Evolutionary conservation across 2,329 filamentous ascomycete genomes (phyloP), one percentile per base, ranked within the genome.

Genomic region (Ophiosphaerella narmari): DNA sequence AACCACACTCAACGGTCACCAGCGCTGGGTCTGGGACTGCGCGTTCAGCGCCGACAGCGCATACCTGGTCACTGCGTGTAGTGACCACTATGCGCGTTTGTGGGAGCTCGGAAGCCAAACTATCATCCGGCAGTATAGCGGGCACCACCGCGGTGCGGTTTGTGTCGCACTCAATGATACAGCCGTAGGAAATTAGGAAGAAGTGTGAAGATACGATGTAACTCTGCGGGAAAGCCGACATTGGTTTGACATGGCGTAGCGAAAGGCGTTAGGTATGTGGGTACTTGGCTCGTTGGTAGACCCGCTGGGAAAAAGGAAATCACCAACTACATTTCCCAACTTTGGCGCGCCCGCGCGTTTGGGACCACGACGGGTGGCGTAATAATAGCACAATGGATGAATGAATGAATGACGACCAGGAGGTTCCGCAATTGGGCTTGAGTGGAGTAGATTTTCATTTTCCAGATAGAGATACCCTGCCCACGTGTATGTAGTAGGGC

Each of bases 1-100:
- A 74, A 91, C 91, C 2, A 95, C 91, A 1, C 83, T 97, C 1
- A 89, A 89, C 18, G 90, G 89, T 46, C 92, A 97, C 75, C 92
- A 97, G 76, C 86, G 92, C 46, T 97, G 92, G 92, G 92, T 97
- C 1, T 97, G 92, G 92, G 92, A 97, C 73, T 97, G 92, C 67
- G 92, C 92, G 1, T 97, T 97, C 75, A 93, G 89, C 54, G 92
- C 92, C 23, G 92, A 97, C 71, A 92, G 88, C 31, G 92, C 92
- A 0, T 97, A 97, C 67, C 80, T 97, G 6, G 92, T 97, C 11
- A 97, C 92, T 0, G 91, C 92, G 5, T 96, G 91, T 71, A 93
- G 88, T 36, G 92, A 97, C 70, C 92, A 97, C 72, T 97, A 96
- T 70, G 92, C 92, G 2, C 82, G 92, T 14, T 77, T 97, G 48